Base-by-base conservation (phyloP, 768 basidiomycete species). In the Trametes gibbosa region DNA sequence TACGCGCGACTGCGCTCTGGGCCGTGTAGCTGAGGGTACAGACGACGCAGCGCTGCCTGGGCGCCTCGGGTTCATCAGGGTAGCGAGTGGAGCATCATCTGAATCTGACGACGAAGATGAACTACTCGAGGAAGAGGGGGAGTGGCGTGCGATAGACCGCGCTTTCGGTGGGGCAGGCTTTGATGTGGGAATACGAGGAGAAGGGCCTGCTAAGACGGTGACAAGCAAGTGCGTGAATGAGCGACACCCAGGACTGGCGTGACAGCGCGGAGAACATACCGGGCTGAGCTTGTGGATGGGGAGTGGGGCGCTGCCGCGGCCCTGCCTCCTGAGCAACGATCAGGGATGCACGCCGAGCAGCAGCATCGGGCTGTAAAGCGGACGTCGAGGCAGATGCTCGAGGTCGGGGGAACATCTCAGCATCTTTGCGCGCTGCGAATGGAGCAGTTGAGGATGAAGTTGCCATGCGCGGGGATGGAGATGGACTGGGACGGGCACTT, bases 81-180 rank as follows among this genome's bases (percentile, higher is more conserved):
- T 77, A 0, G 86, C 84, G 35, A 92, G 77, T 13, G 89, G 90
- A 1, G 84, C 80, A 63, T 85, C 77, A 58, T 87, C 74, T n/a
- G 77, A 77, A 52, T 82, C 84, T 24, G 55, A 56, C 79, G 81
- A 34, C 76, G 71, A 70, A 14, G 71, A n/a, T n/a, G n/a, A 69
- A 8, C 65, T 66, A 19, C 65, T 66, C 25, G 59, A 64, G 61
- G 74, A 45, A 9, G 62, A 37, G 29, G 61, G 61, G 29, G 61
- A 40, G 16, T 48, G 48, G 29, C 16, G 43, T 0, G 45, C 34
- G 46, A 48, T 21, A 4, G 27, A 45, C 19, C 50, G 62, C 17
- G 60, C n/a, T 14, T 58, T 58, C 37, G 37, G 56, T 4, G 55
- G 54, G 3, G 39, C 19, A 3, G 50, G 40, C 53, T 54, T 53